phyloP scores from a whole-genome alignment of 129 eudicot species.

The Sambucus nigra region DNA sequence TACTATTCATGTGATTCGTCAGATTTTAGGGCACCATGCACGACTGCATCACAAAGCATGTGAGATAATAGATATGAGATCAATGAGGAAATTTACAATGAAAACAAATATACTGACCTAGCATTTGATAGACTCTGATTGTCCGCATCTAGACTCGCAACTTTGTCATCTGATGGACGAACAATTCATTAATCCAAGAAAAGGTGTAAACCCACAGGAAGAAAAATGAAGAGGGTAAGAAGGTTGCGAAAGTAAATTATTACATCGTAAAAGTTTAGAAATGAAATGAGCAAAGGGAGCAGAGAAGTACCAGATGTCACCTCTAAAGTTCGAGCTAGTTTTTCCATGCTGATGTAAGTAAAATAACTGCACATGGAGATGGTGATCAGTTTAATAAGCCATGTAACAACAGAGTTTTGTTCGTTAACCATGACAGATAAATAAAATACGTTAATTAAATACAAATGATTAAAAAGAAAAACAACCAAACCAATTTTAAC shows the following conservation, averaged over 20 bases:
- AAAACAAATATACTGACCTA: constrained; percentile 33
- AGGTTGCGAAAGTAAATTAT: neutral
- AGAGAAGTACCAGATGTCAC: constrained; percentile 27
- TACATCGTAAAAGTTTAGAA: neutral
- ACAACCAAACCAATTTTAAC: neutral
- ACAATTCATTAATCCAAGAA: neutral
- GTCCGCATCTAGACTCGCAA: constrained; percentile 19
- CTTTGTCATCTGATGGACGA: constrained; percentile 19
- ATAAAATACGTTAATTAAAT: neutral
- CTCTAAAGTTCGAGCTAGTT: constrained; percentile 43
- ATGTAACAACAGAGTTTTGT: neutral
- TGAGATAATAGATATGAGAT: neutral
- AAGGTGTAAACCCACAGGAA: neutral
- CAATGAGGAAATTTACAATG: neutral
- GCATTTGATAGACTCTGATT: constrained; percentile 20
- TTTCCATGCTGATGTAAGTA: constrained; percentile 72
- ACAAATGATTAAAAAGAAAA: neutral
- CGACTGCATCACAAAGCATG: neutral
- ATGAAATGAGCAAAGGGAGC: neutral
- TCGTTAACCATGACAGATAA: neutral
- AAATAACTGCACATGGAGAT: constrained; percentile 47
- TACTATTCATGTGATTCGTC: neutral
- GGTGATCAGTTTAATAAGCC: neutral
- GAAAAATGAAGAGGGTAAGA: neutral
- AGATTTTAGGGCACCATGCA: neutral